Conservation (phyloP, 2,329 filamentous ascomycete species). For the Saccharata proteae region DNA sequence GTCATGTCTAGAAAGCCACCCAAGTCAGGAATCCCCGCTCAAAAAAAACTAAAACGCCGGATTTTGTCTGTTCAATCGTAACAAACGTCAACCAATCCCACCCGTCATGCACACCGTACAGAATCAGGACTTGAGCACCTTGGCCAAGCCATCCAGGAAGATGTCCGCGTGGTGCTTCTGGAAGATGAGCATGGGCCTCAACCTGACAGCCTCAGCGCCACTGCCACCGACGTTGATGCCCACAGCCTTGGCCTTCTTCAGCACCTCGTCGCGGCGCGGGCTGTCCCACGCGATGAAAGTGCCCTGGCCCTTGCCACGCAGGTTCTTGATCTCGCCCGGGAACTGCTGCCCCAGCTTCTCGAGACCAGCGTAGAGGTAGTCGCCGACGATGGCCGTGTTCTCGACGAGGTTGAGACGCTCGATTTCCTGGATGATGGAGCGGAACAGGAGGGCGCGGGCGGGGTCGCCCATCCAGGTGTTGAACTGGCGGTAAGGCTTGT, state of each 20-base stretch:
- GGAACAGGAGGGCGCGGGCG: conserved; percentile 71
- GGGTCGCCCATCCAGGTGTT: conserved; percentile 98
- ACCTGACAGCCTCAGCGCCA: conserved; percentile 60
- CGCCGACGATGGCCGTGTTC: conserved; percentile 64
- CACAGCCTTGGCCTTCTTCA: conserved; percentile 63
- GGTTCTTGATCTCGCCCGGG: conserved; percentile 67
- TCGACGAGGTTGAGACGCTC: conserved; percentile 63
- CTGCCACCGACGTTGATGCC: conserved; percentile 83
- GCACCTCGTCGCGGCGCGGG: conserved; percentile 65
- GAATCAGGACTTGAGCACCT: conserved; percentile 48
- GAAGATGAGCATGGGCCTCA: conserved; percentile 86
- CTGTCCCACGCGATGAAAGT: conserved; percentile 91
- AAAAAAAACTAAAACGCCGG: too few species aligned
- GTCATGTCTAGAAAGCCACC: too few species aligned
- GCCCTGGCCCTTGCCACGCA: conserved; percentile 76
- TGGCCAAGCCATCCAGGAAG: conserved; percentile 66
- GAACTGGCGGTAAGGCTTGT: conserved; percentile 92
- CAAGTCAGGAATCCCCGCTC: too few species aligned
- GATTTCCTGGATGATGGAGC: conserved; percentile 73
- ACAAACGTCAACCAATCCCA: not conserved
- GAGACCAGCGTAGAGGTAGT: conserved; percentile 64
- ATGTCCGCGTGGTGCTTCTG: conserved; percentile 85
- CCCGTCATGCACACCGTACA: not conserved
- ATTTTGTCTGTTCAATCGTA: too few species aligned
- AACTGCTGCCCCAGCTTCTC: conserved; percentile 56